Base-by-base conservation (phyloP, 257 asterid species). In the Echites panduratus region DNA sequence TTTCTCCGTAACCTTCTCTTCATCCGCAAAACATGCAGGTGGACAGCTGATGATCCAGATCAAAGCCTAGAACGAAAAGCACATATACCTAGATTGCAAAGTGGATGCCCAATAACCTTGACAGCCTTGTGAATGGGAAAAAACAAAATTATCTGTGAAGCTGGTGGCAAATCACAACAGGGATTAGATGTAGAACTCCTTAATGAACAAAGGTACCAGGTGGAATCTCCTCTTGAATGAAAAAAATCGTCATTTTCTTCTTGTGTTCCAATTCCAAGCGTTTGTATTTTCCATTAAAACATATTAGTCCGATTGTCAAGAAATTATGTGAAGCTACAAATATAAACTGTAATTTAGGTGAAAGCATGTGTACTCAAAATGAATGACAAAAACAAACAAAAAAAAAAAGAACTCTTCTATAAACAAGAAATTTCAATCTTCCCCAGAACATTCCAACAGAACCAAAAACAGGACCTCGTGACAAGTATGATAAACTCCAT, bases 21-120 rank as follows among this genome's bases (percentile, higher is more conserved):
- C 70, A 43, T 67, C 53, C 9, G 11, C 10, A 16, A n/a, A n/a
- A 61, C 54, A 17, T 48, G 58, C 58, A 88, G 95, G 79, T 88
- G 95, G 95, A 80, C 67, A 8, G 90, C 85, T 32, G 91, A 88
- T 70, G 86, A 88, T 72, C 76, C 14, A 8, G 91, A 88, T 82
- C 78, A 65, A n/a, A 75, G 84, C 68, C 80, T 86, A 63, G 91
- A 84, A 76, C 75, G 79, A 40, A 85, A 86, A 70, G 83, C 88
- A 19, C 84, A 80, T 70, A 85, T 86, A 44, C 91, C 95, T 4
- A 83, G 88, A 80, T 68, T 88, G 77, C 77, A 79, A 76, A 86
- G 89, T 68, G 90, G 95, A 48, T 88, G 87, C 49, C 89, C 95
- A 20, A 82, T 85, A 41, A 89, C 90, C 41, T 76, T 88, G 50